Evolutionary conservation across 163 green algal genomes (phyloP), one percentile per base, ranked within the genome.

Genomic region (Scenedesmus sp.): DNA sequence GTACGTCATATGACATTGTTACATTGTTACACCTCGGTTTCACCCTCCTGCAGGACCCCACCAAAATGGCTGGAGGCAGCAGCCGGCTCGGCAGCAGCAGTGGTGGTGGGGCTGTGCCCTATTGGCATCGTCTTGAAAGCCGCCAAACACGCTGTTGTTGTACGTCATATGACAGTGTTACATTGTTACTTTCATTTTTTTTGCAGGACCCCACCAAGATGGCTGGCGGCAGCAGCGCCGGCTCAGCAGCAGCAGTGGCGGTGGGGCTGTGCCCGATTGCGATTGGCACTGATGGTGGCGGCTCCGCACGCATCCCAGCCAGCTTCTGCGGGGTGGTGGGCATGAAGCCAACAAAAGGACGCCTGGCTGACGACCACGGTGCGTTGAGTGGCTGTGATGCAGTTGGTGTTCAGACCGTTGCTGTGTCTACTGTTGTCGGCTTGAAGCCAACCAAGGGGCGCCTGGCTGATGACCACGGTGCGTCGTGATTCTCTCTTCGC

Each of bases 321-420:
- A 89, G 94, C 4, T 89, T 94, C 64, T 97, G 96, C 90, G 96
- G 96, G 7, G 67, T 95, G 2, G 92, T 96, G n/a, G 96, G 94
- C 0, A 84, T 98, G 62, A 96, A 95, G 87, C 94, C 94, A 3
- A 97, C 89, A 92, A 1, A 82, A 20, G 84, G 81, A 2, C n/a
- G 84, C 7, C 62, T 90, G 54, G 66, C 76, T 7, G 16, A 83
- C n/a, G 64, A 86, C 55, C 67, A 89, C 15, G 66, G 67, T 90
- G 82, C 20, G 52, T 82, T 46, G 34, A 46, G 34, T 46, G 34
- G 34, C 34, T 46, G 34, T 46, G 34, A 46, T 46, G 34, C 34
- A 46, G 34, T 46, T 46, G 34, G 34, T 46, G 34, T 57, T 95
- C 96, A 1, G 88, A 94, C 13, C 86, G 93, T 4, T 88, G 94